phyloP scores from a whole-genome alignment of 352 stramenopile genomes.

The Phytophthora foliorum region DNA sequence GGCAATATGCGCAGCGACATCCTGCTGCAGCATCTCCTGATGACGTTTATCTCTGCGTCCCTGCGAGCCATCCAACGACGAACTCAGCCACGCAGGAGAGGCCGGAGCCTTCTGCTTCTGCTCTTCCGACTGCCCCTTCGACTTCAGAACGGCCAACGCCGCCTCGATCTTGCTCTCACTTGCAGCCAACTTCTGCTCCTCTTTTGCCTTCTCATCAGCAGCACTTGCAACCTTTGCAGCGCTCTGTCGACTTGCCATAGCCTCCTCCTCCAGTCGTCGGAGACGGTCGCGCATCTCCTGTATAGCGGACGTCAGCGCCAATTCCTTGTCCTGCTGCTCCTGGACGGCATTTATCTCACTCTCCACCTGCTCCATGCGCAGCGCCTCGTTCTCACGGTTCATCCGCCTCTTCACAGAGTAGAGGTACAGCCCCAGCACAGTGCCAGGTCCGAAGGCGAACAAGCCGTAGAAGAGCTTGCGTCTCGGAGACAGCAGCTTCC shows the following conservation, averaged over 20 bases:
- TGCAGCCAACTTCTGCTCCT: slow-evolving; percentile 13
- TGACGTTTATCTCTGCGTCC: slow-evolving; percentile 60
- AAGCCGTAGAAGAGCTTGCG: slow-evolving; percentile 76
- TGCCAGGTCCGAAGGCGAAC: slow-evolving; percentile 78
- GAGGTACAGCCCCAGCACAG: slow-evolving; percentile 70
- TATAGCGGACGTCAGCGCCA: slow-evolving; percentile 57
- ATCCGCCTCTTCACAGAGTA: slow-evolving; percentile 78
- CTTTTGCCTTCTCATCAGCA: background rate
- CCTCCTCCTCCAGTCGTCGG: slow-evolving; percentile 58
- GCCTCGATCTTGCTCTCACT: slow-evolving; percentile 51
- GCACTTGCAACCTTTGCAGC: slow-evolving; percentile 21
- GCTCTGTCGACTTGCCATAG: slow-evolving; percentile 40
- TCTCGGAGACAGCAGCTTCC: slow-evolving; percentile 68
- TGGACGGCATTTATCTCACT: slow-evolving; percentile 53
- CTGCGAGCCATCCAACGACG: slow-evolving; percentile 52
- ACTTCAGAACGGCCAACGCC: slow-evolving; percentile 38
- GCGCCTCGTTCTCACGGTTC: slow-evolving; percentile 68
- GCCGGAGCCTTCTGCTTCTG: slow-evolving; percentile 5
- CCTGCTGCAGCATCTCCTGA: slow-evolving; percentile 55
- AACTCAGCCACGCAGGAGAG: slow-evolving; percentile 21
- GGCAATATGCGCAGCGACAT: slow-evolving; percentile 57
- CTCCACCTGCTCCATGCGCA: slow-evolving; percentile 55
- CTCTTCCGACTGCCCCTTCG: slow-evolving; percentile 18
- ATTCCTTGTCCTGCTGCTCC: slow-evolving; percentile 60
- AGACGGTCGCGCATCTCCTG: slow-evolving; percentile 74